phyloP scores from a whole-genome alignment of 75 land plant genomes.

The Ceratopteris richardii region DNA sequence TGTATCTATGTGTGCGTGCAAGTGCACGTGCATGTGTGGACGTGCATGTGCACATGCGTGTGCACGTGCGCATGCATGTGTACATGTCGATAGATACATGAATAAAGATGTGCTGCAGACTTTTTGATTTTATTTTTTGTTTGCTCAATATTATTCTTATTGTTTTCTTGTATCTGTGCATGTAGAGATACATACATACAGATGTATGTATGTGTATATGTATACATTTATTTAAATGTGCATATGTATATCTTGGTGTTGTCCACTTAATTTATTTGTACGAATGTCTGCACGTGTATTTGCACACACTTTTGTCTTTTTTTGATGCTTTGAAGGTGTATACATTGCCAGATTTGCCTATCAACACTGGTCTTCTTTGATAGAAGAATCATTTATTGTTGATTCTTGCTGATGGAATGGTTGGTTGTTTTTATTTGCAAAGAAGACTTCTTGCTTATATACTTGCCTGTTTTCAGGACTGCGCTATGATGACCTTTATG shows the following conservation, averaged over 20 bases:
- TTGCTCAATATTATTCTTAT: background rate
- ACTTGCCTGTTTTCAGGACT: slow-evolving; percentile 36
- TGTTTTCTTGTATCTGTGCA: background rate
- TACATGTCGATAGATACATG: background rate
- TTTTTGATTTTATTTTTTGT: background rate
- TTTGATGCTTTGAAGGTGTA: background rate
- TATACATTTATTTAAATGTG: too few relatives aligned
- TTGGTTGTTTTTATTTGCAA: background rate
- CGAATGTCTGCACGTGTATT: background rate
- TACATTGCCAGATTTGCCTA: background rate
- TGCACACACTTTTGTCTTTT: too few relatives aligned
- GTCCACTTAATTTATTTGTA: background rate
- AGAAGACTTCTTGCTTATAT: background rate
- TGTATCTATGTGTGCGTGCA: background rate
- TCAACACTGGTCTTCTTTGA: background rate
- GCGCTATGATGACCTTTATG: slow-evolving; percentile 80
- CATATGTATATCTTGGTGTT: too few relatives aligned
- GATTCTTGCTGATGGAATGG: background rate
- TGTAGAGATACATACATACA: background rate
- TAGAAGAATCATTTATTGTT: background rate
- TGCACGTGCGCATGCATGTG: background rate
- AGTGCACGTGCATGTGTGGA: background rate
- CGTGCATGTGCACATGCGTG: background rate
- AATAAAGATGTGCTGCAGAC: background rate
- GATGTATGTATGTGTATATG: too few relatives aligned